phyloP scores from a whole-genome alignment of 2,329 filamentous ascomycete genomes.

The Gliomastix tumulicola region DNA sequence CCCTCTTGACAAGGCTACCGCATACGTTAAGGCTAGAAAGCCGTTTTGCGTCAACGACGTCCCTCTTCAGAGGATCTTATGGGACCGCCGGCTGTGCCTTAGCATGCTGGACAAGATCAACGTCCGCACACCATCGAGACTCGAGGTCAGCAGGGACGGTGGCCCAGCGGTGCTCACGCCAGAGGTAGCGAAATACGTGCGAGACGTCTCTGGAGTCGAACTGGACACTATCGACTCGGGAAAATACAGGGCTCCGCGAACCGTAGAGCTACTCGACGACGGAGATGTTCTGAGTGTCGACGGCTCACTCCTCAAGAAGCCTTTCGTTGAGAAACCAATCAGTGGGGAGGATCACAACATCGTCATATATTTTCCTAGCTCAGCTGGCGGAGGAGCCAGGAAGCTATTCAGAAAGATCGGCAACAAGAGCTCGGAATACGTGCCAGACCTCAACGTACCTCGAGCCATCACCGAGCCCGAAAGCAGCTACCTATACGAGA shows the following conservation, averaged over 20 bases:
- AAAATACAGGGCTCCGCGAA: constrained; percentile 56
- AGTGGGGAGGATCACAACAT: constrained; percentile 99
- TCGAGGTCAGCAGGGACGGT: constrained; percentile 91
- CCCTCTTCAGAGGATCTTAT: constrained; percentile 93
- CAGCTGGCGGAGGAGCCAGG: constrained; percentile 79
- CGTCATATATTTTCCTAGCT: constrained; percentile 90
- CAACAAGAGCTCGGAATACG: constrained; percentile 97
- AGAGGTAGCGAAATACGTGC: constrained; percentile 74
- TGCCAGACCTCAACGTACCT: constrained; percentile 68
- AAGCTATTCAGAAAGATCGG: constrained; percentile 95
- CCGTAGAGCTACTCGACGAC: constrained; percentile 82
- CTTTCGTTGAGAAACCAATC: constrained; percentile 97
- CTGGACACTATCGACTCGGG: constrained; percentile 64
- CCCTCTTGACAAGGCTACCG: constrained; percentile 92
- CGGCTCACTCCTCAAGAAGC: constrained; percentile 74
- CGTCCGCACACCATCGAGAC: constrained; percentile 78
- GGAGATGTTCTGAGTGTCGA: constrained; percentile 86
- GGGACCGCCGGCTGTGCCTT: constrained; percentile 89
- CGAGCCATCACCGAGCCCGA: constrained; percentile 73
- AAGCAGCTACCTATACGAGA: constrained; percentile 92
- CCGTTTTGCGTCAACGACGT: constrained; percentile 97
- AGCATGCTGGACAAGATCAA: constrained; percentile 81
- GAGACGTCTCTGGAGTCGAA: constrained; percentile 70
- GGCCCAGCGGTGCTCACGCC: constrained; percentile 72
- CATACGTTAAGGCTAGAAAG: constrained; percentile 86